phyloP scores from a whole-genome alignment of 2,329 filamentous ascomycete genomes.

The Verticillium isaacii region DNA sequence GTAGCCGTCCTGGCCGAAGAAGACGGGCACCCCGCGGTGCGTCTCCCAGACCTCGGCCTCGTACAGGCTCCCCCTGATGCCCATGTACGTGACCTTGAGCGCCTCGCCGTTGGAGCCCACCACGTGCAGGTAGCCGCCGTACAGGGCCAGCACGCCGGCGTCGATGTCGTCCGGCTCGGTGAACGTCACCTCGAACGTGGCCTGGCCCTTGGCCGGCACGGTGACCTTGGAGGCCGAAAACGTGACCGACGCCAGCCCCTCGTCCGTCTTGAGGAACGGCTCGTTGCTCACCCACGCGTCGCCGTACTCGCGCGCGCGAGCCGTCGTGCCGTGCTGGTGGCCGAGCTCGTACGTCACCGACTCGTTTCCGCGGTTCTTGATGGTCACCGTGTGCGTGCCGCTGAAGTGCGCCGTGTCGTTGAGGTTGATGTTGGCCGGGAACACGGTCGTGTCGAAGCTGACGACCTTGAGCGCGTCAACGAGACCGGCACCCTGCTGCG shows the following conservation, averaged over 20 bases:
- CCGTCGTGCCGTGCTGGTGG: constrained; percentile 5
- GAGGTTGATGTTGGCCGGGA: constrained; percentile 6
- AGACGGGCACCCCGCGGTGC: constrained; percentile 11
- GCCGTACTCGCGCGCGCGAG: constrained; percentile 1
- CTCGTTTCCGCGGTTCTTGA: constrained; percentile 1
- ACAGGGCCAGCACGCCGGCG: constrained; percentile 1
- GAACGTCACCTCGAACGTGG: background rate
- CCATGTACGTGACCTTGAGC: constrained; percentile 6
- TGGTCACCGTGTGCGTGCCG: constrained; percentile 1
- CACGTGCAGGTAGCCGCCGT: constrained; percentile 4
- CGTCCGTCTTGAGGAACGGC: background rate
- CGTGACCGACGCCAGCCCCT: constrained; percentile 2
- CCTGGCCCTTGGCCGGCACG: background rate
- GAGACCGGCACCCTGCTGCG: constrained; percentile 8
- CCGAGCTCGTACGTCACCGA: constrained; percentile 6
- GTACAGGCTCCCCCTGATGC: constrained; percentile 10
- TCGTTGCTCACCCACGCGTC: constrained; percentile 2
- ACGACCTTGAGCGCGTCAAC: constrained; percentile 11
- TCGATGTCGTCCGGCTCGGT: constrained; percentile 1
- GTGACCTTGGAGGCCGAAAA: constrained; percentile 1
- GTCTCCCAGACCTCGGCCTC: constrained; percentile 13
- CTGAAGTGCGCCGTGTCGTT: constrained; percentile 11
- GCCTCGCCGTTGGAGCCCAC: constrained; percentile 5
- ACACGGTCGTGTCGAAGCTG: constrained; percentile 3
- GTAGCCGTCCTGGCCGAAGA: constrained; percentile 6